Base-by-base conservation (phyloP, 495 filamentous ascomycete genomes). In the Penicillium lividum region DNA sequence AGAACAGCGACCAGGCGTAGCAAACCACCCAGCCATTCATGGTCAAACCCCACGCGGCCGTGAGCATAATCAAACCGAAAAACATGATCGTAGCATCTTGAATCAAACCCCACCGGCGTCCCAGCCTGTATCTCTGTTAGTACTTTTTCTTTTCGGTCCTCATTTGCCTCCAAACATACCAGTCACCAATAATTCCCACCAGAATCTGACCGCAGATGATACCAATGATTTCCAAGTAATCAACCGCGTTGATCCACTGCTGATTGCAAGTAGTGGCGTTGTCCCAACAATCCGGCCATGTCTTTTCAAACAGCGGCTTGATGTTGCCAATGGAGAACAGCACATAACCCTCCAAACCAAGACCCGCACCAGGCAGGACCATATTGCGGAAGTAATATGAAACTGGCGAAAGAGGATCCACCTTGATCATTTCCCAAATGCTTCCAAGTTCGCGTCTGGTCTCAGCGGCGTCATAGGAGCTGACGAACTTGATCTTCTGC, bases 81-180 rank as follows among this genome's bases (percentile, higher is more conserved):
- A 95, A 89, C 92, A 96, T 97, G 80, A 97, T 89, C 8, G 84
- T 60, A n/a, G 90, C 91, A 74, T 97, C 92, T 74, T 96, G 91
- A 65, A 95, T 93, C 48, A 97, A 77, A 79, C 91, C 92, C 87
- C 87, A 97, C 62, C 92, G 86, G 66, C 92, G 89, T 56, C 92
- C 92, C 46, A 92, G 74, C 87, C 89, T 86, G 48, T 22, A 50
- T 56, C 1, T 4, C 4, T 42, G 7, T 63, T 51, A 63, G 42
- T 33, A 22, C 30, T 33, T 4, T 1, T 15, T 40, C 6, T 31
- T 40, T 15, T 28, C 8, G 28, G 6, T 3, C 34, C 11, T 38
- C 34, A 13, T 9, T 38, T 38, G 34, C 11, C 34, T 9, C 16
- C 9, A 16, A 18, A 33, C 16, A 31, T 80, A 83, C 82, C 81